Conservation (phyloP, 805 yeast genomes). For the Millerozyma acaciae region DNA sequence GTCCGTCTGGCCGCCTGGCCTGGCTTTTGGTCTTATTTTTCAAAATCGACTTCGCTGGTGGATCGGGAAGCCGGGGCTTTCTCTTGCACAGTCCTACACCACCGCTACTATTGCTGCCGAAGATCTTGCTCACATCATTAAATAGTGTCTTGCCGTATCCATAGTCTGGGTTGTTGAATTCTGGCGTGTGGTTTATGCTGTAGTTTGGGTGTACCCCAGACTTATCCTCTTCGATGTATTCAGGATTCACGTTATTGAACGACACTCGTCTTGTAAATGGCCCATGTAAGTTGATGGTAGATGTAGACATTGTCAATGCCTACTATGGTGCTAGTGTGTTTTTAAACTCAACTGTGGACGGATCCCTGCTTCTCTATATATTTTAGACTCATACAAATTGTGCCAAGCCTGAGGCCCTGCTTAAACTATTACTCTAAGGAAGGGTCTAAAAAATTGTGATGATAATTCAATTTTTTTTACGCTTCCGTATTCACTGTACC, state of each 20-base stretch:
- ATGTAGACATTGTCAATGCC: conserved; percentile 2
- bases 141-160: conserved; percentile 18
- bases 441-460: too few species aligned
- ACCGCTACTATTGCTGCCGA: conserved; percentile 1
- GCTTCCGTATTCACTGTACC: too few species aligned
- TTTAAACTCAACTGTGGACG: too few species aligned
- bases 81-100: conserved; percentile 6
- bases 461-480: too few species aligned
- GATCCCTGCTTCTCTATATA: too few species aligned
- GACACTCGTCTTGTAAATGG: conserved; percentile 38
- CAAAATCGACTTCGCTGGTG: conserved; percentile 38
- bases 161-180: conserved; percentile 13
- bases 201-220: neutral
- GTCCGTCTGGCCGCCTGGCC: neutral
- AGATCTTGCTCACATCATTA: conserved; percentile 16
- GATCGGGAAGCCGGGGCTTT: conserved; percentile 16
- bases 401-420: too few species aligned
- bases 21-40: conserved; percentile 28
- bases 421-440: too few species aligned
- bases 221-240: conserved; percentile 14
- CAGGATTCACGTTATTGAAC: conserved; percentile 39
- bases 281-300: neutral
- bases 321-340: too few species aligned
- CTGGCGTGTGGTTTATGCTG: neutral
- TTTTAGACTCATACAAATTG: too few species aligned